A percentile compares a stretch with the other conserved stretches of the same genome.
Conservation (phyloP, 2,329 filamentous ascomycete genomes). For the Colletotrichum karsti region DNA sequence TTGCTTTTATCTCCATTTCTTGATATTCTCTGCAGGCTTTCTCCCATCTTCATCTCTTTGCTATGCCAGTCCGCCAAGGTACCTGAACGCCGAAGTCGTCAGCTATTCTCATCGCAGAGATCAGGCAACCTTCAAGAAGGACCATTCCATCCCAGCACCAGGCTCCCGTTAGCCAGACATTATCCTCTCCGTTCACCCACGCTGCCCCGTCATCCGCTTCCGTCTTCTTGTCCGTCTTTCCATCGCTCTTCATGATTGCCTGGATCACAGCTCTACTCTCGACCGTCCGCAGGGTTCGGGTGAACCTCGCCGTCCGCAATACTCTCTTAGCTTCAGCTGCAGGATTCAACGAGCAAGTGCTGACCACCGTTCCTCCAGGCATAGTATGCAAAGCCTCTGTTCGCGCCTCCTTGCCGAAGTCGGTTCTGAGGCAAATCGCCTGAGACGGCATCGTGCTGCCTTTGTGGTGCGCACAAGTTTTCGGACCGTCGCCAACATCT, state of each 20-base stretch:
- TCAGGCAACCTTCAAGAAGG: conserved; percentile 66
- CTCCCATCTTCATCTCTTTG: not conserved
- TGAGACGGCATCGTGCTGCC: conserved; percentile 37
- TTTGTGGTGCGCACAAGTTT: conserved; percentile 38
- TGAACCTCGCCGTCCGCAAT: conserved; percentile 58
- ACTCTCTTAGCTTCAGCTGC: conserved; percentile 46
- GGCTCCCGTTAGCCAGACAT: conserved; percentile 64
- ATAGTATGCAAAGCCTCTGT: conserved; percentile 64
- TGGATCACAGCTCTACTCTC: conserved; percentile 57
- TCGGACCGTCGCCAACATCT: not conserved
- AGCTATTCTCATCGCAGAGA: conserved; percentile 66
- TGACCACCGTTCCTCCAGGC: conserved; percentile 59
- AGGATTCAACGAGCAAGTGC: conserved; percentile 54
- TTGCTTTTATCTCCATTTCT: not conserved
- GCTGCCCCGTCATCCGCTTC: not conserved
- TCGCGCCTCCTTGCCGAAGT: conserved; percentile 36
- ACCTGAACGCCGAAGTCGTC: conserved; percentile 56
- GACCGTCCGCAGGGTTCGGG: conserved; percentile 59
- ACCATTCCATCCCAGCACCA: conserved; percentile 76
- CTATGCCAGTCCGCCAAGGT: conserved; percentile 38
- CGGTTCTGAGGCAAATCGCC: conserved; percentile 44
- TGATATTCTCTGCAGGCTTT: not conserved
- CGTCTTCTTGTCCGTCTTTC: not conserved
- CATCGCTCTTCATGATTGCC: conserved; percentile 45
- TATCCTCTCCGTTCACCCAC: conserved; percentile 63